Evolutionary conservation across 1,139 yeast genomes (phyloP).

Genomic region (Geotrichum reessii): DNA sequence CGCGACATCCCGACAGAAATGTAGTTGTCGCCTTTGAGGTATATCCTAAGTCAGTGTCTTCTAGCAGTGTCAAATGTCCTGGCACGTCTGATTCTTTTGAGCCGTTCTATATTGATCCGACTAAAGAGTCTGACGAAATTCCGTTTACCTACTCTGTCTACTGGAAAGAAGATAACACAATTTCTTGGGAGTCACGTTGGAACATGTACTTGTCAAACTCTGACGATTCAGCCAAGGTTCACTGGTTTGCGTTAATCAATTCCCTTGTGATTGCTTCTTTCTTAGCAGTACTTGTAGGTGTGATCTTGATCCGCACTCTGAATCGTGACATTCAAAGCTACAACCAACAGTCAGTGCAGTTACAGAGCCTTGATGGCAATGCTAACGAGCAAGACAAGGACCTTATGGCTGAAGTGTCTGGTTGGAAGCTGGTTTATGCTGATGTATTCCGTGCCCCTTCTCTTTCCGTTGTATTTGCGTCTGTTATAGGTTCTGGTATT

Average conservation of each 20-base stretch:
- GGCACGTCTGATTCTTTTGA: conserved; percentile 25
- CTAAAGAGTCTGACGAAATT: conserved; percentile 38
- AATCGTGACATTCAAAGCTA: conserved; percentile 42
- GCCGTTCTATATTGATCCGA: conserved; percentile 29
- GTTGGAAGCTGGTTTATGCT: conserved; percentile 53
- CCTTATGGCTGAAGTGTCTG: conserved; percentile 32
- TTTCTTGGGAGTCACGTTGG: conserved; percentile 72
- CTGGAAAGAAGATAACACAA: conserved; percentile 75
- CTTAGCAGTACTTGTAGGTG: conserved; percentile 57
- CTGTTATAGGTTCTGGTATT: conserved; percentile 66
- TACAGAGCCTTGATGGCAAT: conserved; percentile 14
- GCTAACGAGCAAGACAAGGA: conserved; percentile 30
- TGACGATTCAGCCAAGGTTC: conserved; percentile 47
- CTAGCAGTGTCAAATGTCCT: conserved; percentile 38
- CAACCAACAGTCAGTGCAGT: conserved; percentile 25
- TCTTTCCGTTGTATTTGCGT: conserved; percentile 44
- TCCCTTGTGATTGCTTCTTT: conserved; percentile 57
- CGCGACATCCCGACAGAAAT: conserved; percentile 37
- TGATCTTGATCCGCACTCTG: conserved; percentile 50
- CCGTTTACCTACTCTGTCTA: conserved; percentile 83
- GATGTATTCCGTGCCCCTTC: conserved; percentile 54
- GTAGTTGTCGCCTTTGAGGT: conserved; percentile 88
- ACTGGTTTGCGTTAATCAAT: conserved; percentile 66
- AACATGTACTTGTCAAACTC: conserved; percentile 61
- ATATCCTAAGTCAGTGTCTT: conserved; percentile 69